Evolutionary conservation across 1,284 basidiomycete genomes (phyloP), one percentile per base, ranked within the genome.

Genomic region (Ustilago trichophora): DNA sequence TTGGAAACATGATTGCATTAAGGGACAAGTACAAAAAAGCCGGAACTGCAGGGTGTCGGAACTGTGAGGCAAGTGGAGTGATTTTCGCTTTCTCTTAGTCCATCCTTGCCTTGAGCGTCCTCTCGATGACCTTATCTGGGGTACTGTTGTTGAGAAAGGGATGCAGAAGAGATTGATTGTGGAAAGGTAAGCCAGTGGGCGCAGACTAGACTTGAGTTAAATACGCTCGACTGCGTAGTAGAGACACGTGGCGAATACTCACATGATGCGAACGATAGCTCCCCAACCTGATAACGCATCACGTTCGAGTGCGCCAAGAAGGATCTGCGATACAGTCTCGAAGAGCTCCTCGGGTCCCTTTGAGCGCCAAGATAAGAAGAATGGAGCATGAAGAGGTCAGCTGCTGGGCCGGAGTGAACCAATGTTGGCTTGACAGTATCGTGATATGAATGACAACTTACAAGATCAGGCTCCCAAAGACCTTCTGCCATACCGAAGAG

Each of bases 231-330:
- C n/a, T n/a, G n/a, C n/a, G n/a, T 6, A 10, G 16, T 13, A 36
- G 21, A 21, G 21, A 18, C 29, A 12, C 15, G 33, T 16, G 34
- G 25, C 7, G 10, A 10, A 13, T 7, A 87, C 93, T 87, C 83
- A 97, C 92, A 99, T 91, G 63, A 98, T 85, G 85, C 97, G 91
- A 44, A 99, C 95, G 40, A 96, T 84, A 29, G 90, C 93, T 42
- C 96, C 96, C 93, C 93, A 98, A 66, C 96, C 96, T 52, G 93
- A 96, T 81, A 90, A 91, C 15, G 96, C 93, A 83, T 98, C 96
- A 47, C 96, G 87, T 82, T 99, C 96, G 32, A 98, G 89, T 9
- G 93, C 92, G 76, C 95, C 98, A 78, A 98, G 84, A 53, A 99
- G 84, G 9, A 93, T 95, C 83, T 99, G 96, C 19, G 92, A 93